Percentiles rank a stretch among this genome's conserved stretches.
Conservation (phyloP, 2,329 filamentous ascomycete genomes). For the Fusarium begoniae region DNA sequence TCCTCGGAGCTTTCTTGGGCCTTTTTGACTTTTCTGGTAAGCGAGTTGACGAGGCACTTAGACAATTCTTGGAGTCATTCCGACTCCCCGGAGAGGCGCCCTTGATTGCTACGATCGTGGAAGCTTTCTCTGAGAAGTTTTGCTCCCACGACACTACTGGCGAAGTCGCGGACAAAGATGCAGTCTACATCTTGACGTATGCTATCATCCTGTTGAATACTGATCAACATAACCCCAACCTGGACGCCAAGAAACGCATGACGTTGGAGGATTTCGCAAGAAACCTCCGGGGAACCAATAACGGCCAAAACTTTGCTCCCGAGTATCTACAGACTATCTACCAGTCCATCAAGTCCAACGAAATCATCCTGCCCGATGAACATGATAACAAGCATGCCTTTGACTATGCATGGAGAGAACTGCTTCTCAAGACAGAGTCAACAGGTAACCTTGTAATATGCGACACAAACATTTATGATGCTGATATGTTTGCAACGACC, state of each 20-base stretch:
- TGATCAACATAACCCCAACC: slow-evolving; percentile 93
- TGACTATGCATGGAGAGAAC: slow-evolving; percentile 96
- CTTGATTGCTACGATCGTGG: slow-evolving; percentile 92
- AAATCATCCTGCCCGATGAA: slow-evolving; percentile 97
- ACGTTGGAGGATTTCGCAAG: slow-evolving; percentile 81
- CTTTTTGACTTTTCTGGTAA: slow-evolving; percentile 90
- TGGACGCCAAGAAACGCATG: slow-evolving; percentile 85
- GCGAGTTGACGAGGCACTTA: slow-evolving; percentile 88
- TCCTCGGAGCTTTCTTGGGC: slow-evolving; percentile 84
- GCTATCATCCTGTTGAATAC: slow-evolving; percentile 98
- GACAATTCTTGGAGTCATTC: slow-evolving; percentile 89
- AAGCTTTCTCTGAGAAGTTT: slow-evolving; percentile 87
- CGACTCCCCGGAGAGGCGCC: slow-evolving; percentile 92
- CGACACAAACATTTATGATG: slow-evolving; percentile 93
- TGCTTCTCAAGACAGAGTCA: slow-evolving; percentile 83
- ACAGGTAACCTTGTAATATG: slow-evolving; percentile 80
- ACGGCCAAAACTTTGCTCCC: slow-evolving; percentile 81
- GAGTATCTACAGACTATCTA: slow-evolving; percentile 89
- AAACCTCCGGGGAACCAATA: slow-evolving; percentile 92
- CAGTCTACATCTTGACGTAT: slow-evolving; percentile 90
- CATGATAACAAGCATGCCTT: slow-evolving; percentile 97
- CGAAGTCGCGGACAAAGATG: slow-evolving; percentile 84
- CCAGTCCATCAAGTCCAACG: slow-evolving; percentile 88
- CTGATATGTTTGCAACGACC: slow-evolving; percentile 95
- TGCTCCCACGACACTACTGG: slow-evolving; percentile 74